A percentile compares a stretch with the other conserved stretches of the same genome.
These are phyloP conservation scores for Cystobasidium slooffiae DNA, from an alignment of 1,284 basidiomycete genomes.

Conservation along the genomic window DNA sequence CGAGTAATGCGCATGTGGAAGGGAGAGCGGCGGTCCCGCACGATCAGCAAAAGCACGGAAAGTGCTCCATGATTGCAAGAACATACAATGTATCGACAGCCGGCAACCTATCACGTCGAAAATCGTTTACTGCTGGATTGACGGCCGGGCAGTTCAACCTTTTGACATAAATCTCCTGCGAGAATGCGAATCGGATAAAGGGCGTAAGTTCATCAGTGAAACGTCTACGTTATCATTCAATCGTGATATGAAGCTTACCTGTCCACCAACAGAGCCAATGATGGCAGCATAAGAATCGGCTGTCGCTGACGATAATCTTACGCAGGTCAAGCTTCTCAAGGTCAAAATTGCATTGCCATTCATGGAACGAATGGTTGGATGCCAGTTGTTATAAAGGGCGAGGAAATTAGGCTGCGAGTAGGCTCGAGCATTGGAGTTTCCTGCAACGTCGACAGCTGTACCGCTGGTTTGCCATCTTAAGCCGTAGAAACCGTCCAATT, in stretches of 20 bases:
- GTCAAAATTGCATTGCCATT: slow-evolving; percentile 1
- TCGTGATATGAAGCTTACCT: not conserved
- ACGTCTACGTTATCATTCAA: not conserved
- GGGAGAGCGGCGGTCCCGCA: not conserved
- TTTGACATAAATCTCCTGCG: slow-evolving; percentile 24
- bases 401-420: slow-evolving; percentile 1
- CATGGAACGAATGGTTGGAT: not conserved
- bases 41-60: not conserved
- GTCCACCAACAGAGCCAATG: slow-evolving; percentile 15
- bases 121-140: slow-evolving; percentile 23
- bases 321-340: slow-evolving; percentile 25
- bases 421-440: not conserved
- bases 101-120: slow-evolving; percentile 10
- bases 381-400: not conserved
- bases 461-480: not conserved
- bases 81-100: slow-evolving; percentile 16
- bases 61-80: not conserved
- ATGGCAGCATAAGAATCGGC: slow-evolving; percentile 23
- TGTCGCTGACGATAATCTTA: not conserved
- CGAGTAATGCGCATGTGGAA: not conserved
- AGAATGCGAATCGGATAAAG: not conserved
- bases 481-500: slow-evolving; percentile 6
- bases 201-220: not conserved
- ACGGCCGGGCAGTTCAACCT: not conserved
- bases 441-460: slow-evolving; percentile 1